Conservation (phyloP, 495 filamentous ascomycete genomes). For the Aspergillus nidulans region DNA sequence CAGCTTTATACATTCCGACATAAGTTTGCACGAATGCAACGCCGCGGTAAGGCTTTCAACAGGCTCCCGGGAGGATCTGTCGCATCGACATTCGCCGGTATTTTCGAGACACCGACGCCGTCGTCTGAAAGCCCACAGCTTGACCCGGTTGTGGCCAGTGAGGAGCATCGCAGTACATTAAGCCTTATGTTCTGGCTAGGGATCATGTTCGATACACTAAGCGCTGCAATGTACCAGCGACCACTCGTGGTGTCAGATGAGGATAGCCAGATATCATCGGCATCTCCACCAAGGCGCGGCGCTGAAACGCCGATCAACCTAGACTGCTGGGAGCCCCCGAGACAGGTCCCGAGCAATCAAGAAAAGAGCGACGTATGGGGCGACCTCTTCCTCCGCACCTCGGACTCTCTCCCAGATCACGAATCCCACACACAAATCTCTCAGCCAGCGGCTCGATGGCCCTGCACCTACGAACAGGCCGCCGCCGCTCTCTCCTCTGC, state of each 20-base stretch:
- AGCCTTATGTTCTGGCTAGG: conserved; percentile 1
- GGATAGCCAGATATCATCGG: not conserved
- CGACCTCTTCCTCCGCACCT: not conserved
- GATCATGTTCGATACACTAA: conserved; percentile 1
- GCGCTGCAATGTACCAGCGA: conserved; percentile 1
- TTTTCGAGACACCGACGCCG: not conserved
- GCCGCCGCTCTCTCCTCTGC: not conserved
- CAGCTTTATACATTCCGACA: not conserved
- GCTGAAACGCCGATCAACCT: not conserved
- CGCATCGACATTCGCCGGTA: not conserved
- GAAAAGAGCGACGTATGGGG: not conserved
- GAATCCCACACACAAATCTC: not conserved
- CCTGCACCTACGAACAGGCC: not conserved
- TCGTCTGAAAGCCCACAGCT: not conserved
- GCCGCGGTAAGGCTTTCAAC: not conserved
- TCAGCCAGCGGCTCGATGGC: not conserved
- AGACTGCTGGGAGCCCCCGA: not conserved
- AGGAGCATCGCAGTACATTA: not conserved
- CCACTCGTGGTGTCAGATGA: conserved; percentile 1
- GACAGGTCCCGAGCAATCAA: not conserved
- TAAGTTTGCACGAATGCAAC: not conserved
- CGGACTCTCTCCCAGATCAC: not conserved
- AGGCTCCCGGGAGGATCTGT: not conserved
- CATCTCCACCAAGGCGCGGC: not conserved
- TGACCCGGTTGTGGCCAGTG: not conserved